Evolutionary conservation across 495 filamentous ascomycete genomes (phyloP), one percentile per base, ranked within the genome.

Genomic region (Massariosphaeria phaeospora): DNA sequence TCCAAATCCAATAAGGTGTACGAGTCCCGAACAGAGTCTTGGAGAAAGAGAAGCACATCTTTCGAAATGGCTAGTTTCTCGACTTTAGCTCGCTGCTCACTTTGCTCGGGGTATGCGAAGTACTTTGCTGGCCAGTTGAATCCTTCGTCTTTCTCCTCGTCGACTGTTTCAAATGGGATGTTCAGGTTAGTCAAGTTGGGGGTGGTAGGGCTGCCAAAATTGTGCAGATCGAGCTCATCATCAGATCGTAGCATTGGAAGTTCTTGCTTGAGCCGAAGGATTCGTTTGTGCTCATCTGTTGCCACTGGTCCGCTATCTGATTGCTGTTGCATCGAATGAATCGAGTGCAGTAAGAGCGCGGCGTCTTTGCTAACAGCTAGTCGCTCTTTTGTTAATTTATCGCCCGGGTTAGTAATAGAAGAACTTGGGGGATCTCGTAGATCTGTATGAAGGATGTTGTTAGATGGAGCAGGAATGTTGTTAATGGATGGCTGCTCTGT

Each of bases 71-170:
- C 64, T 7, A 80, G 38, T 52, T 73, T 80, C 61, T 80, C 79
- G 3, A 48, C 49, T 21, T 57, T 63, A 6, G 70, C 47, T 24
- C 55, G 46, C 12, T 52, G 45, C 1, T 68, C 31, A 6, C 67
- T 54, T 39, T 66, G 20, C 11, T 44, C 36, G 3, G 62, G 67
- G 20, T 72, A 59, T 9, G 45, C 38, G 30, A 51, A 52, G 10
- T 66, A 65, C 12, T 33, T 58, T n/a, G 69, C 56, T 8, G 77
- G 74, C 66, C 75, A 80, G 4, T 58, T 50, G 5, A 78, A 52
- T 9, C 74, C 76, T 63, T 81, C 79, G 38, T 76, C 79, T 24
- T 72, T 69, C 26, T 75, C 72, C 5, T 64, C 62, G 45, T 76
- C 67, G 9, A 73, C 58, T 2, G 65, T 65, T 43, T 82, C 75